Evolutionary conservation across 345 rosid species (phyloP), one percentile per base, ranked within the genome.

Genomic region (Dovyalis caffra): DNA sequence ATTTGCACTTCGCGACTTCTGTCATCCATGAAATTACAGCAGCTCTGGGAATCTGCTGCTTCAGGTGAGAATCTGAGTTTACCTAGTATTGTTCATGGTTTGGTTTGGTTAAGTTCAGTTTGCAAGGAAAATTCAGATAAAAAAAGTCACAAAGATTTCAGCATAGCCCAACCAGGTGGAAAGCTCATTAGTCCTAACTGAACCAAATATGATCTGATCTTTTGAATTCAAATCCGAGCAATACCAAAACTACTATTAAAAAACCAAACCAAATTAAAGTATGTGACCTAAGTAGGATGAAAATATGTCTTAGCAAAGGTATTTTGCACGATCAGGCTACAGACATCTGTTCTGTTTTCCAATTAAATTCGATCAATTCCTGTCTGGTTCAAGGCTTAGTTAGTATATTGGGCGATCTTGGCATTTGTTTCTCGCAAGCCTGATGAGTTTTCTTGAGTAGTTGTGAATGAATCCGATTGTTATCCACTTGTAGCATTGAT

Each of bases 41-140:
- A 0, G 97, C 99, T 68, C 82, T 96, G 88, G 99, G 99, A 72
- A 96, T 96, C 71, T 74, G 75, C 85, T 96, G 98, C 91, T 96
- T 96, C 98, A 96, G 99, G 99, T 95, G 80, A 65, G 75, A 21
- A 32, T 70, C 47, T 66, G 69, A 18, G 56, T 38, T 20, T 2
- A 38, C 33, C 2, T 11, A 15, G 31, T 5, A 60, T 10, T 60
- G 15, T 32, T 32, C n/a, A 63, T 63, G 38, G n/a, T 29, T 60
- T 11, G 4, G 18, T n/a, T 60, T 6, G 7, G 68, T 34, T 23
- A 21, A 23, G 25, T n/a, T 23, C 29, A 12, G 20, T 66, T 66
- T 66, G 4, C 2, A 8, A 49, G 23, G 56, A 49, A 49, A 49
- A 49, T 6, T 20, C 23, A 49, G 56, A 20, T 49, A 49, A 49